Conservation (phyloP, 768 basidiomycete genomes). For the Mycena kentingensis region DNA sequence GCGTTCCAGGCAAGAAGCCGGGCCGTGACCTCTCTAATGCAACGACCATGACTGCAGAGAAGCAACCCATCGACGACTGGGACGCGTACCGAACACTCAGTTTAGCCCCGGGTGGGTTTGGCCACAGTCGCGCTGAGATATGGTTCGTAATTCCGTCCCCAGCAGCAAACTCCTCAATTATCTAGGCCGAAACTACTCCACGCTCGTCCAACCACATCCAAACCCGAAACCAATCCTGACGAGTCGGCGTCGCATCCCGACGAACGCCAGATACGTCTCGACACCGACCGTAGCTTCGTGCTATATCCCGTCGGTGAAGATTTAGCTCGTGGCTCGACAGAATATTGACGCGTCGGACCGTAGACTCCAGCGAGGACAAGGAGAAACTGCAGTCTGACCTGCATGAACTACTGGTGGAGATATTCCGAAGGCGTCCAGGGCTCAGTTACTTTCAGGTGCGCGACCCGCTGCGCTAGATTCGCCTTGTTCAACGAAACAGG, state of each 20-base stretch:
- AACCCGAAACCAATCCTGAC: slow-evolving; percentile 3
- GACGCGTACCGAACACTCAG: slow-evolving; percentile 46
- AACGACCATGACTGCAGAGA: slow-evolving; percentile 16
- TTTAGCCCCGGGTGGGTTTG: slow-evolving; percentile 65
- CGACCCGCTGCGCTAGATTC: neutral
- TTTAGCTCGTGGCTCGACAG: slow-evolving; percentile 12
- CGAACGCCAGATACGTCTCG: slow-evolving; percentile 84
- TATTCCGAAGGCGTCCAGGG: slow-evolving; percentile 72
- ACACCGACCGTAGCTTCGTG: slow-evolving; percentile 92
- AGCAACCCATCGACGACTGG: slow-evolving; percentile 40
- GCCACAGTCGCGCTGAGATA: slow-evolving; percentile 50
- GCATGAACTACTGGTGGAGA: slow-evolving; percentile 67
- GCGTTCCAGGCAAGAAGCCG: neutral
- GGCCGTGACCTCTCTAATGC: neutral
- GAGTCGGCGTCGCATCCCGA: slow-evolving; percentile 55
- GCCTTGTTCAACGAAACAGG: slow-evolving; percentile 44
- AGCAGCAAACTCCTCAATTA: slow-evolving; percentile 12
- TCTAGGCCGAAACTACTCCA: slow-evolving; percentile 31
- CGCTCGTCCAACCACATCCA: slow-evolving; percentile 34
- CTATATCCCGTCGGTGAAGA: slow-evolving; percentile 84
- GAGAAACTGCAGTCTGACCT: slow-evolving; percentile 66
- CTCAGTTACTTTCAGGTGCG: slow-evolving; percentile 83
- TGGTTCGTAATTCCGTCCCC: slow-evolving; percentile 48
- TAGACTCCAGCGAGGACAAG: slow-evolving; percentile 36
- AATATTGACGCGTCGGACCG: slow-evolving; percentile 3